These are phyloP conservation scores for Phytopythium kandeliae DNA, from an alignment of 352 stramenopile species.

Conservation along the genomic window DNA sequence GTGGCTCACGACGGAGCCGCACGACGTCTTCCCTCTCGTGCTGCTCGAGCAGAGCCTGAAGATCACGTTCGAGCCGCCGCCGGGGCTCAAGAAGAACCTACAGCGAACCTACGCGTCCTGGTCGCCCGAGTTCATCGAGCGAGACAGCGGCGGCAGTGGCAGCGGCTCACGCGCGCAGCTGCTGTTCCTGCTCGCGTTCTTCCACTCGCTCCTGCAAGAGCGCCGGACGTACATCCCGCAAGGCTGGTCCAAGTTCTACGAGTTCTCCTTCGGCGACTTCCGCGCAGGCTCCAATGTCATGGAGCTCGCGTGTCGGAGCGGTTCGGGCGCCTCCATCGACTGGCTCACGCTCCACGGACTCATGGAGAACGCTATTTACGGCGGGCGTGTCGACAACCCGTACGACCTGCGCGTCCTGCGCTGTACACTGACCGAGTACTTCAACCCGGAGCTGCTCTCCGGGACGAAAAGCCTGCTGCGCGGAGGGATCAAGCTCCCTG, in stretches of 20 bases:
- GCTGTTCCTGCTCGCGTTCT: conserved; percentile 87
- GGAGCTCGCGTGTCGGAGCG: conserved; percentile 54
- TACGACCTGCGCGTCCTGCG: conserved; percentile 90
- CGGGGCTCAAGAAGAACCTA: conserved; percentile 94
- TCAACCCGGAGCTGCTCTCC: conserved; percentile 70
- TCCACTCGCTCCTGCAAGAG: conserved; percentile 86
- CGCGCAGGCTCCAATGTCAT: conserved; percentile 91
- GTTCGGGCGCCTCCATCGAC: conserved; percentile 48
- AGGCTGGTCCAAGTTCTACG: conserved; percentile 96
- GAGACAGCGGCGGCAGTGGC: conserved; percentile 11
- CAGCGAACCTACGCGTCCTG: conserved; percentile 90
- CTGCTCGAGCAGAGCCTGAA: conserved; percentile 92
- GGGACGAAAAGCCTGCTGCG: conserved; percentile 55
- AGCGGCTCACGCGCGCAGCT: conserved; percentile 47
- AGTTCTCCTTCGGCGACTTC: conserved; percentile 94
- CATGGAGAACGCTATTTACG: conserved; percentile 96
- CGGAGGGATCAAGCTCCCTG: conserved; percentile 59
- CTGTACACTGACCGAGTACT: conserved; percentile 85
- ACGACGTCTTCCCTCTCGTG: conserved; percentile 88
- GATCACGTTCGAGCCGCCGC: conserved; percentile 94
- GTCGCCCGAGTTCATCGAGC: conserved; percentile 69
- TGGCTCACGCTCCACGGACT: conserved; percentile 91
- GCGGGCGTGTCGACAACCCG: conserved; percentile 91
- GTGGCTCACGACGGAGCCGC: conserved; percentile 93
- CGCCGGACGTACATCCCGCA: conserved; percentile 92